phyloP scores from a whole-genome alignment of 805 yeast species.

The Komagataella ulmi region DNA sequence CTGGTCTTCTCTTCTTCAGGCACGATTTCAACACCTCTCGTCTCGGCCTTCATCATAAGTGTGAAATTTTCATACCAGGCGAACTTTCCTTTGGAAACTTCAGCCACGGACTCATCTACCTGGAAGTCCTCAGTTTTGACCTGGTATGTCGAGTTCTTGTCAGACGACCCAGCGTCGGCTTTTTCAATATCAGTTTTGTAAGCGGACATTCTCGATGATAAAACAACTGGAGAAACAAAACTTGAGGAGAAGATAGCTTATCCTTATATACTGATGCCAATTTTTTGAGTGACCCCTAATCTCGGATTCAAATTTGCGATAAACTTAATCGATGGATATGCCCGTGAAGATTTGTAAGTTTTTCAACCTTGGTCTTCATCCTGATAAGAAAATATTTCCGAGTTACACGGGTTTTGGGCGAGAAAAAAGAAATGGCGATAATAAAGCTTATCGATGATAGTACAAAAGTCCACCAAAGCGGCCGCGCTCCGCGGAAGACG shows the following conservation, averaged over 20 bases:
- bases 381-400: not conserved
- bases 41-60: conserved; percentile 30
- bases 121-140: not conserved
- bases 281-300: not conserved
- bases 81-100: conserved; percentile 6
- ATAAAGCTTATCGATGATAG: not conserved
- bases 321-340: not conserved
- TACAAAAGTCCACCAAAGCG: not conserved
- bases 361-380: not conserved
- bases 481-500: not conserved
- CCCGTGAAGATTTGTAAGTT: not conserved
- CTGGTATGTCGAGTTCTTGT: not conserved
- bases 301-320: not conserved
- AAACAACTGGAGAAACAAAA: not conserved
- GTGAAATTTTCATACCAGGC: conserved; percentile 11
- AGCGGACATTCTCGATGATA: not conserved
- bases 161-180: not conserved
- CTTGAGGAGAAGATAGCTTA: not conserved
- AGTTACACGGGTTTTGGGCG: not conserved
- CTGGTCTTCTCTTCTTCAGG: conserved; percentile 70
- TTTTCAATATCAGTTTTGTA: not conserved
- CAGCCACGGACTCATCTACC: conserved; percentile 4
- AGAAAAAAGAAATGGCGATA: not conserved
- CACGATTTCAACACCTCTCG: conserved; percentile 70
- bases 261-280: not conserved